Conservation (phyloP, 2,329 filamentous ascomycete species). For the Nemania sp. region DNA sequence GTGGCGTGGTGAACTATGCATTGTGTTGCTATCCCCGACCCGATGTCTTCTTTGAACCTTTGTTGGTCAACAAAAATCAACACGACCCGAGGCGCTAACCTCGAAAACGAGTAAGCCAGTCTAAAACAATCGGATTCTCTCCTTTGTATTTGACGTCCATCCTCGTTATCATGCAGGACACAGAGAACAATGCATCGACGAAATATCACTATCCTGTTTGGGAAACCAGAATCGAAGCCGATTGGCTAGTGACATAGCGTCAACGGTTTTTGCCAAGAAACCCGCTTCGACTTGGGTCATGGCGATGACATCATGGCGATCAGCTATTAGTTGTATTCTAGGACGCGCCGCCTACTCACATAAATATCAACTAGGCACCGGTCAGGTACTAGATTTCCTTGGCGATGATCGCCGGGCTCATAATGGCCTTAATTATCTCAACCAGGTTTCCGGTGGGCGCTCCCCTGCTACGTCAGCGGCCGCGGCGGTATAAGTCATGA, state of each 20-base stretch:
- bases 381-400: not conserved
- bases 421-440: not conserved
- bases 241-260: not conserved
- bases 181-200: not conserved
- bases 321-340: not conserved
- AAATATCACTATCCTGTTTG: not conserved
- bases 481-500: not conserved
- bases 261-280: constrained; percentile 9
- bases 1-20: no score
- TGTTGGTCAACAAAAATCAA: no score
- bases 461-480: constrained; percentile 12
- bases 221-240: not conserved
- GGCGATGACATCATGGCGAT: constrained; percentile 16
- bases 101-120: no score
- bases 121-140: not conserved
- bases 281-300: not conserved
- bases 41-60: no score
- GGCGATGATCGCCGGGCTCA: constrained; percentile 5
- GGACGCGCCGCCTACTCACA: not conserved
- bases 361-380: not conserved
- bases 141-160: not conserved
- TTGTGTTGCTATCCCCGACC: no score
- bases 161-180: not conserved
- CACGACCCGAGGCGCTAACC: no score
- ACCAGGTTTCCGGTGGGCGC: not conserved